Evolutionary conservation across 1,284 basidiomycete genomes (phyloP).

Genomic region (Cryptococcus sp.): DNA sequence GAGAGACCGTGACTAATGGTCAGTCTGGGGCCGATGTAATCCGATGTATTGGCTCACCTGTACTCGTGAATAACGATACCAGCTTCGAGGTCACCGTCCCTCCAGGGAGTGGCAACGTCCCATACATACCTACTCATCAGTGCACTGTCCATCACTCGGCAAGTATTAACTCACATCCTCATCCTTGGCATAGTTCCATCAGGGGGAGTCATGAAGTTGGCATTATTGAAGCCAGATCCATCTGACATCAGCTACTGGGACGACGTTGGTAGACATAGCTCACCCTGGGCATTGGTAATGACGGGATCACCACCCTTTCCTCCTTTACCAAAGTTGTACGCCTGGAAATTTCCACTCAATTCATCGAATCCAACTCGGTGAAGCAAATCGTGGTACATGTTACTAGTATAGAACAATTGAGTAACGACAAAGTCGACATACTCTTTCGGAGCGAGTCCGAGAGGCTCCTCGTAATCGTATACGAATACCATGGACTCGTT

Average conservation of each 20-base stretch:
- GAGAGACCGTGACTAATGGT: slow-evolving; percentile 72
- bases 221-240: slow-evolving; percentile 77
- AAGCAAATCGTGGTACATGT: slow-evolving; percentile 58
- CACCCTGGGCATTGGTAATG: slow-evolving; percentile 78
- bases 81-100: slow-evolving; percentile 91
- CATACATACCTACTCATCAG: slow-evolving; percentile 64
- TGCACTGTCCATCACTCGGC: background rate
- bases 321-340: slow-evolving; percentile 88
- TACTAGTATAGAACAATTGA: slow-evolving; percentile 89
- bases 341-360: slow-evolving; percentile 88
- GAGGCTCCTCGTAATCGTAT: slow-evolving; percentile 60
- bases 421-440: slow-evolving; percentile 82
- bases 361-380: slow-evolving; percentile 83
- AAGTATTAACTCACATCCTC: slow-evolving; percentile 63
- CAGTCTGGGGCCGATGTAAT: background rate
- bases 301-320: slow-evolving; percentile 83
- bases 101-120: slow-evolving; percentile 81
- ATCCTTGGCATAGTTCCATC: slow-evolving; percentile 71
- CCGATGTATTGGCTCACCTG: slow-evolving; percentile 11
- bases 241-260: slow-evolving; percentile 49
- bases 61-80: slow-evolving; percentile 90
- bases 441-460: slow-evolving; percentile 53
- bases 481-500: slow-evolving; percentile 60
- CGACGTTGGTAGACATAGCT: background rate
- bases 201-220: slow-evolving; percentile 56